These are phyloP conservation scores for Myriosclerotinia curreyana DNA, from an alignment of 2,329 filamentous ascomycete genomes.

Conservation along the genomic window DNA sequence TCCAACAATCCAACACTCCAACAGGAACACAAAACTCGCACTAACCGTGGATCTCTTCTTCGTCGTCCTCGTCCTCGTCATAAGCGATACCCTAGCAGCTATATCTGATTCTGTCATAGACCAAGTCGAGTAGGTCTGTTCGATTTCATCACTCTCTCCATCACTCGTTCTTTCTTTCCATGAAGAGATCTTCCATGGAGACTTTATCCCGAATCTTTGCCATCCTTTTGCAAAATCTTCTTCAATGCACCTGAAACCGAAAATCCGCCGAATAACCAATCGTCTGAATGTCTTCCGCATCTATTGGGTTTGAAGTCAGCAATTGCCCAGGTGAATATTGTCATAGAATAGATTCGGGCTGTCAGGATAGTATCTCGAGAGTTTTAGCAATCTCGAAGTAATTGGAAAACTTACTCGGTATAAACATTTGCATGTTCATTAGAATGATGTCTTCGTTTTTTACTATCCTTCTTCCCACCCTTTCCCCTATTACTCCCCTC, in stretches of 20 bases:
- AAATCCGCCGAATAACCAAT: conserved; percentile 26
- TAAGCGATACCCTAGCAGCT: no score
- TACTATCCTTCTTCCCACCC: conserved; percentile 9
- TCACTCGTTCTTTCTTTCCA: neutral
- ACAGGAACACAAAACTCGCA: neutral
- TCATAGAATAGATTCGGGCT: neutral
- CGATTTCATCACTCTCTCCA: neutral
- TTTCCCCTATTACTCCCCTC: neutral
- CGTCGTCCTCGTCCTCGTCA: neutral
- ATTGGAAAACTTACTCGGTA: conserved; percentile 20
- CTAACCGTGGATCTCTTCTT: neutral
- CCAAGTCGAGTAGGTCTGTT: conserved; percentile 1
- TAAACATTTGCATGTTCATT: conserved; percentile 23
- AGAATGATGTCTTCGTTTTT: conserved; percentile 17
- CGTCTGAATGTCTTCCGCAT: conserved; percentile 25
- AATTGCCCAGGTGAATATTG: neutral
- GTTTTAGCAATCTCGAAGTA: neutral
- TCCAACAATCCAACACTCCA: no score
- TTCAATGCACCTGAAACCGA: conserved; percentile 20
- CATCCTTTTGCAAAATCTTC: conserved; percentile 24
- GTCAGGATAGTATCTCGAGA: neutral
- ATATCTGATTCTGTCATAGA: neutral
- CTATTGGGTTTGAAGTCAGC: conserved; percentile 5
- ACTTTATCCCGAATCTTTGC: conserved; percentile 14
- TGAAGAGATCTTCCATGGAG: neutral